Percentiles rank a stretch among this genome's conserved stretches.
These are phyloP conservation scores for Saccharomycopsis selenospora DNA, from an alignment of 805 yeast genomes.

Conservation along the genomic window DNA sequence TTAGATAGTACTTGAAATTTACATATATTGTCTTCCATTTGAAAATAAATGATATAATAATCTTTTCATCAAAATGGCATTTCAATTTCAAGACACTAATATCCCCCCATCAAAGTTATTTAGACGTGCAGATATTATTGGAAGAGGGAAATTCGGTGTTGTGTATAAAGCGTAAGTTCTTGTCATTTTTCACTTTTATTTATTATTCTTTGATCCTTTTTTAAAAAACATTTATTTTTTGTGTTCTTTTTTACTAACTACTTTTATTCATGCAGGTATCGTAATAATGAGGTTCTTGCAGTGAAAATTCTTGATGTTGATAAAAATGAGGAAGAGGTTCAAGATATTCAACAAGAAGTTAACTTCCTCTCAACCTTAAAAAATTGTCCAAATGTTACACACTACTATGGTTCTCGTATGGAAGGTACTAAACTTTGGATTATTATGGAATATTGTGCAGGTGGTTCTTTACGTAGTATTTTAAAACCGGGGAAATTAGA, in stretches of 20 bases:
- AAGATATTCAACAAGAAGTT: slow-evolving; percentile 89
- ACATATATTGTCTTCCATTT: too few relatives aligned
- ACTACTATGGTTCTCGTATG: slow-evolving; percentile 81
- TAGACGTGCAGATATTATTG: slow-evolving; percentile 83
- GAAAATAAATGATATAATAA: too few relatives aligned
- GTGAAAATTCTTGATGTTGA: slow-evolving; percentile 89
- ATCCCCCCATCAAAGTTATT: slow-evolving; percentile 32
- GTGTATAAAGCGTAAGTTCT: slow-evolving; percentile 78
- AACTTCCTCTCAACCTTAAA: slow-evolving; percentile 77
- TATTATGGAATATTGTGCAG: slow-evolving; percentile 95
- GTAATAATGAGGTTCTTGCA: slow-evolving; percentile 77
- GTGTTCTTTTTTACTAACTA: too few relatives aligned
- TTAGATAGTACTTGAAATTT: too few relatives aligned
- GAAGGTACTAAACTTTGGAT: slow-evolving; percentile 94
- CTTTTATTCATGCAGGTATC: slow-evolving; percentile 24
- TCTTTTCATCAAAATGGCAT: not conserved
- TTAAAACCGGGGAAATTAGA: slow-evolving; percentile 82
- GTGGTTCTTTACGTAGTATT: slow-evolving; percentile 86
- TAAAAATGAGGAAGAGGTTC: slow-evolving; percentile 88
- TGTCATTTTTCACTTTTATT: too few relatives aligned
- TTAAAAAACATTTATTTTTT: too few relatives aligned
- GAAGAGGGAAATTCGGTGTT: slow-evolving; percentile 94
- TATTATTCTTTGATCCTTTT: too few relatives aligned
- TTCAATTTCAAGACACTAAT: slow-evolving; percentile 7
- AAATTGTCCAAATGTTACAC: slow-evolving; percentile 85